phyloP scores from a whole-genome alignment of 1,284 basidiomycete genomes.

The Phlebopus sp. region DNA sequence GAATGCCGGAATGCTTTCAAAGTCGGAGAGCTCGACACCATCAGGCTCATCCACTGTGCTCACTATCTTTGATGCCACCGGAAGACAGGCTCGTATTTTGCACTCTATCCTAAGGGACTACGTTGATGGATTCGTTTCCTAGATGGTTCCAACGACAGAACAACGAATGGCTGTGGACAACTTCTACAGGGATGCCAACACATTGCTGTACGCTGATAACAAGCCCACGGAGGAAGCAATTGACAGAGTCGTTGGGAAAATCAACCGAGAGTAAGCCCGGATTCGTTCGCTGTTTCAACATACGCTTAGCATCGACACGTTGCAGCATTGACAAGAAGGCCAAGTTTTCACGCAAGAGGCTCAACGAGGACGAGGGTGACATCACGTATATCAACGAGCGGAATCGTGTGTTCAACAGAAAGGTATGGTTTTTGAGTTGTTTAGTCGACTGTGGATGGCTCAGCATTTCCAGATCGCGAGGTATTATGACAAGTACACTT shows the following conservation, averaged over 20 bases:
- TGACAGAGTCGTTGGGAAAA: conserved; percentile 87
- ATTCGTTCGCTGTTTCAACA: conserved; percentile 1
- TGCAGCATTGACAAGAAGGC: conserved; percentile 80
- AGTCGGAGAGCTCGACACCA: conserved; percentile 36
- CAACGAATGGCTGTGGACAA: conserved; percentile 72
- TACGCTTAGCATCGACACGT: conserved; percentile 7
- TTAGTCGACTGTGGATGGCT: not conserved
- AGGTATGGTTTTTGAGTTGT: conserved; percentile 48
- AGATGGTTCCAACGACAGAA: conserved; percentile 54
- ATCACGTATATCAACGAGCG: conserved; percentile 99
- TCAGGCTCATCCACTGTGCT: conserved; percentile 34
- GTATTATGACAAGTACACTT: conserved; percentile 97
- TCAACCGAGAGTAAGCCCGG: conserved; percentile 87
- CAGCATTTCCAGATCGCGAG: conserved; percentile 64
- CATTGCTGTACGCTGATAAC: conserved; percentile 88
- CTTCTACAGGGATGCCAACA: conserved; percentile 88
- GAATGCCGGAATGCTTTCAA: conserved; percentile 56
- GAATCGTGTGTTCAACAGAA: conserved; percentile 99
- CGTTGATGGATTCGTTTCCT: conserved; percentile 6
- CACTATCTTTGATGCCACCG: conserved; percentile 49
- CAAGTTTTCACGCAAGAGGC: conserved; percentile 84
- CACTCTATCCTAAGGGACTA: not conserved
- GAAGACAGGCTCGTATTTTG: conserved; percentile 40
- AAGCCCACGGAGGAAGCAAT: conserved; percentile 94
- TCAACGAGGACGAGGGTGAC: conserved; percentile 90